These are phyloP conservation scores for Aspergillus neotritici DNA, from an alignment of 2,329 filamentous ascomycete species.

Conservation along the genomic window DNA sequence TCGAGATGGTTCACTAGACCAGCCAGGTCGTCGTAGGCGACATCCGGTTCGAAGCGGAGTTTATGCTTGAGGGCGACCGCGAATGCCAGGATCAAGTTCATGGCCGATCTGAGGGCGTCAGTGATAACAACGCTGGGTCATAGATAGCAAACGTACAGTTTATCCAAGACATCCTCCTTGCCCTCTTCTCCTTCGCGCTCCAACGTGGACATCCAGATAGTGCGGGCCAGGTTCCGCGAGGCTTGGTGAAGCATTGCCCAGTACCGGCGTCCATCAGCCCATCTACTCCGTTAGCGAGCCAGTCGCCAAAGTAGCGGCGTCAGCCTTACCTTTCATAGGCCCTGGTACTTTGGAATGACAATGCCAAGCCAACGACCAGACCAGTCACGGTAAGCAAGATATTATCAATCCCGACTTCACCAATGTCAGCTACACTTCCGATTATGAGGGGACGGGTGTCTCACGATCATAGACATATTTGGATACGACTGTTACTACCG, in stretches of 20 bases:
- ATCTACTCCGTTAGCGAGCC: conserved; percentile 25
- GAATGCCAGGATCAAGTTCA: conserved; percentile 74
- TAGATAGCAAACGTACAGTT: conserved; percentile 44
- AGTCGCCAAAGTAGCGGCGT: too few species aligned
- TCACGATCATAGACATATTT: conserved; percentile 40
- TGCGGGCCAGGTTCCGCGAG: conserved; percentile 56
- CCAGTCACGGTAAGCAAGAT: conserved; percentile 69
- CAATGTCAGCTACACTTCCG: neutral
- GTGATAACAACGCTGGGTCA: neutral
- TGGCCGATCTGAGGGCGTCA: conserved; percentile 45
- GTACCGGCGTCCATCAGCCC: conserved; percentile 58
- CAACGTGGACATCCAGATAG: conserved; percentile 73
- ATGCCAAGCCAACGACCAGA: conserved; percentile 74
- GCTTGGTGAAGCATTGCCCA: conserved; percentile 55
- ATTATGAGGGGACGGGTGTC: neutral
- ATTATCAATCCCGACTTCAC: conserved; percentile 53
- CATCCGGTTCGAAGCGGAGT: conserved; percentile 76
- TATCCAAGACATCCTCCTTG: conserved; percentile 64
- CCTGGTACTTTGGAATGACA: conserved; percentile 70
- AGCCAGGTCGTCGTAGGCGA: conserved; percentile 67
- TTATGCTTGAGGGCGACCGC: conserved; percentile 72
- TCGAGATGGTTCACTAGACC: conserved; percentile 66
- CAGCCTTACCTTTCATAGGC: conserved; percentile 61
- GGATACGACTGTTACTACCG: conserved; percentile 56
- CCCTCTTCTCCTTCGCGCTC: conserved; percentile 54